phyloP scores from a whole-genome alignment of 257 asterid species.

The Nicotiana tomentosiformis region DNA sequence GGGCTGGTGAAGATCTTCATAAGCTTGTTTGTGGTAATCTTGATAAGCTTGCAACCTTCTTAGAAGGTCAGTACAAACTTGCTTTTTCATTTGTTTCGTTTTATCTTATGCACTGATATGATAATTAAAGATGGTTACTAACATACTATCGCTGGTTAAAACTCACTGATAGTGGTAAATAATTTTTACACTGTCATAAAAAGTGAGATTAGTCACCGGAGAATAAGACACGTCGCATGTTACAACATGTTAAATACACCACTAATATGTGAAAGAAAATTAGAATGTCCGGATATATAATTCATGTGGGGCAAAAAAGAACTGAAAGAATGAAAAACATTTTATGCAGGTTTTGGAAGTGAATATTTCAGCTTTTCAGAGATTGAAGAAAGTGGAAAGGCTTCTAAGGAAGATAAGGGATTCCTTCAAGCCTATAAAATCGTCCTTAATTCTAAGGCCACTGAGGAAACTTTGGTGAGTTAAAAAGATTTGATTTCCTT shows the following conservation, averaged over 20 bases:
- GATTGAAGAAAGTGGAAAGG: conserved; percentile 7
- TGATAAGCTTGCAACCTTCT: conserved; percentile 45
- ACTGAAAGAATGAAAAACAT: not conserved
- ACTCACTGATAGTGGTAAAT: no score
- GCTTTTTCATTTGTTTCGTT: not conserved
- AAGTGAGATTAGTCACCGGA: no score
- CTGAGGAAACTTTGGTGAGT: conserved; percentile 64
- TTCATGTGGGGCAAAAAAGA: not conserved
- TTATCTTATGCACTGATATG: no score
- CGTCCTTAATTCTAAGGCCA: conserved; percentile 53
- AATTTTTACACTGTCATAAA: no score
- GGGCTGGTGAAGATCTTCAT: conserved; percentile 91
- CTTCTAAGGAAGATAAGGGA: conserved; percentile 24
- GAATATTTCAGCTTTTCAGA: conserved; percentile 22
- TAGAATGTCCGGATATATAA: not conserved
- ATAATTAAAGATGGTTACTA: no score
- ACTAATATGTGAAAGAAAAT: no score
- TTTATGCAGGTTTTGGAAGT: conserved; percentile 37
- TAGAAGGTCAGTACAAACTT: conserved; percentile 39
- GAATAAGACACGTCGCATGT: no score
- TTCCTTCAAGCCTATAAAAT: conserved; percentile 34
- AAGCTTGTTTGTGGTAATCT: conserved; percentile 32
- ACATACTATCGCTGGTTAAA: no score
- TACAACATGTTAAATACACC: not conserved
- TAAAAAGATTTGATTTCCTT: not conserved